Percentiles rank a stretch among this genome's conserved stretches.
Conservation (phyloP, 257 asterid species). For the Petunia secreta region DNA sequence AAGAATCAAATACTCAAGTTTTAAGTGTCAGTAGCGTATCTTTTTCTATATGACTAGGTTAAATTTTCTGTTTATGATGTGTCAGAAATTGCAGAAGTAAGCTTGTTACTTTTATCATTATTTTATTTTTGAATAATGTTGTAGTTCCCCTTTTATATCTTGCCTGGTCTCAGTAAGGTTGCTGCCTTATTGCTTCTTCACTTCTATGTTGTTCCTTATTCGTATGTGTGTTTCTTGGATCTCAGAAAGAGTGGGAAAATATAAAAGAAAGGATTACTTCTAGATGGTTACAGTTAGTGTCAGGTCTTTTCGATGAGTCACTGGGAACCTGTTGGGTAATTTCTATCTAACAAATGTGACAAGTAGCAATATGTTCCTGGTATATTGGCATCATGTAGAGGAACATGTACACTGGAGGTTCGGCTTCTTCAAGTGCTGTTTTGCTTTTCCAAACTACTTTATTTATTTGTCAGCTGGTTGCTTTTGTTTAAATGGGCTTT, state of each 20-base stretch:
- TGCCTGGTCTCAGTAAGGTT: background rate
- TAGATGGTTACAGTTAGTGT: conserved; percentile 1
- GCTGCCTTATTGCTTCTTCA: conserved; percentile 2
- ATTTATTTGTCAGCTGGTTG: background rate
- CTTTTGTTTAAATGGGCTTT: background rate
- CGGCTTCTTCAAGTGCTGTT: background rate
- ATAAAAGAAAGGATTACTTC: background rate
- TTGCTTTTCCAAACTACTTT: background rate
- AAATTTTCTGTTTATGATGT: background rate
- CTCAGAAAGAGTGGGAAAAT: background rate
- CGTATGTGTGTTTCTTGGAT: conserved; percentile 8
- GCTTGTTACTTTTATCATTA: too few species aligned
- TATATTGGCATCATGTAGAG: background rate
- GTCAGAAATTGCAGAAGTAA: background rate
- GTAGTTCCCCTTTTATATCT: background rate
- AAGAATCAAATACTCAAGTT: background rate
- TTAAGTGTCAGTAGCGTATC: background rate
- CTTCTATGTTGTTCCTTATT: conserved; percentile 3
- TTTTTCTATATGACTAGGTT: background rate
- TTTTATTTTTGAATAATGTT: background rate
- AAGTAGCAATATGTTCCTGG: background rate
- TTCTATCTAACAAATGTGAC: background rate
- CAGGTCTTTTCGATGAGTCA: background rate
- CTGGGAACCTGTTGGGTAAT: background rate
- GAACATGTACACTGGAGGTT: conserved; percentile 17